Base-by-base conservation (phyloP, 1,284 basidiomycete genomes). In the Somion occarium region DNA sequence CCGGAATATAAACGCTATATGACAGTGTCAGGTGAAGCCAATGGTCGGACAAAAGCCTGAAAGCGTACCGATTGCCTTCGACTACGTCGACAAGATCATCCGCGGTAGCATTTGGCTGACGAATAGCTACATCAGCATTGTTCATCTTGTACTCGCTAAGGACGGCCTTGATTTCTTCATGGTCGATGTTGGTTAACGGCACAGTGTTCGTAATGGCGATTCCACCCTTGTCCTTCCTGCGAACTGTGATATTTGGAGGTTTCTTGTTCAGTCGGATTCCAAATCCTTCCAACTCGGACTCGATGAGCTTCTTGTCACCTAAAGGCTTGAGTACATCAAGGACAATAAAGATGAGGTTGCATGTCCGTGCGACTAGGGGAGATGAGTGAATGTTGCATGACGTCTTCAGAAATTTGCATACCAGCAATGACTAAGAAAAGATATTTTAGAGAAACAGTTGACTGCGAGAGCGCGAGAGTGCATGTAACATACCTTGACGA, bases 81-180 rank as follows among this genome's bases (percentile, higher is more conserved):
- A 95, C 85, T 30, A 96, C 91, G 64, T 97, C 97, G 52, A 99
- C 95, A n/a, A 99, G 73, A 67, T 99, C 96, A 65, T 99, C 97
- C 3, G 95, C 83, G 1, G 92, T 97, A n/a, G 91, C 92, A 59
- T 89, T 87, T 11, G 90, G 85, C 69, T 97, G 88, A 54, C 97
- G 85, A 64, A 99, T 98, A 4, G 93, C 87, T 44, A 99, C 84
- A 64, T 98, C 93, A n/a, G 80, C 85, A 63, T 96, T 98, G 68
- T 78, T 90, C 50, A 91, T 78, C 57, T 80, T 87, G 72, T 98
- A 99, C 71, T 99, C 97, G 67, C 85, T 87, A 55, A 96, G 75
- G 23, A 99, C 82, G n/a, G 97, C 97, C 64, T 91, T 92, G 71
- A 99, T 96, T 69, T 97, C 95, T 52, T 96, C 93, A 27, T 91